Percentiles rank a stretch among this genome's conserved stretches.
phyloP scores from a whole-genome alignment of 371 early-diverging fungal genomes.

The Syncephalastrum racemosum region DNA sequence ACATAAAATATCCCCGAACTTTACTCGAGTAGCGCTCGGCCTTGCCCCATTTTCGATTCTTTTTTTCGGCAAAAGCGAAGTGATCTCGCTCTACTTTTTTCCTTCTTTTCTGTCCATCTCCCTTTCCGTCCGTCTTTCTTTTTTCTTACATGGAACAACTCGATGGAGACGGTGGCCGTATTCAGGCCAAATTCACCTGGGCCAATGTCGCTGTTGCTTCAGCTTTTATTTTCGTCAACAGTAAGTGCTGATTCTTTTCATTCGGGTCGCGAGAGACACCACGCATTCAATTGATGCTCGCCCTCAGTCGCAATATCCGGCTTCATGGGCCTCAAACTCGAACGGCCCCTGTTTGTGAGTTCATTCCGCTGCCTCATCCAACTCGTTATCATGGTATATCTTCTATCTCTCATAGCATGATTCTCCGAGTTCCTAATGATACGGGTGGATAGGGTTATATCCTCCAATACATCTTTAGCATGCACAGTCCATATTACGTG shows the following conservation, averaged over 20 bases:
- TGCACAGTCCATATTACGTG: conserved; percentile 47
- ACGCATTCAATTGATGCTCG: not conserved
- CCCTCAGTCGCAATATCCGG: conserved; percentile 55
- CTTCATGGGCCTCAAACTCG: conserved; percentile 56
- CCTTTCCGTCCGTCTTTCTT: not conserved
- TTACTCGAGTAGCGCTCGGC: too few species aligned
- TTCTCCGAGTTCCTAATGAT: not conserved
- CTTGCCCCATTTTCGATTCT: too few species aligned
- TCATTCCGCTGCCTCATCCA: conserved; percentile 63
- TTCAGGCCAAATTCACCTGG: conserved; percentile 28
- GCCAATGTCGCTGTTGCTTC: conserved; percentile 51
- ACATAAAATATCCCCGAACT: too few species aligned
- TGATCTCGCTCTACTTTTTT: too few species aligned
- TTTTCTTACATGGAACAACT: not conserved
- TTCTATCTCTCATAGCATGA: not conserved
- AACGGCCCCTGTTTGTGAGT: conserved; percentile 56
- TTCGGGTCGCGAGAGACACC: not conserved
- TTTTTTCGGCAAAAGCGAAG: too few species aligned
- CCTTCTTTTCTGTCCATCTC: too few species aligned
- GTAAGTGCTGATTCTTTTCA: conserved; percentile 17
- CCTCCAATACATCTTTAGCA: conserved; percentile 59
- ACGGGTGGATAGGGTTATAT: conserved; percentile 47
- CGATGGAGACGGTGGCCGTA: conserved; percentile 10
- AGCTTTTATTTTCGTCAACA: conserved; percentile 45
- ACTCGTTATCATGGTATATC: conserved; percentile 58